A percentile compares a stretch with the other conserved stretches of the same genome.
Evolutionary conservation across 257 asterid species (phyloP).

Genomic region (Osmanthus fragrans): DNA sequence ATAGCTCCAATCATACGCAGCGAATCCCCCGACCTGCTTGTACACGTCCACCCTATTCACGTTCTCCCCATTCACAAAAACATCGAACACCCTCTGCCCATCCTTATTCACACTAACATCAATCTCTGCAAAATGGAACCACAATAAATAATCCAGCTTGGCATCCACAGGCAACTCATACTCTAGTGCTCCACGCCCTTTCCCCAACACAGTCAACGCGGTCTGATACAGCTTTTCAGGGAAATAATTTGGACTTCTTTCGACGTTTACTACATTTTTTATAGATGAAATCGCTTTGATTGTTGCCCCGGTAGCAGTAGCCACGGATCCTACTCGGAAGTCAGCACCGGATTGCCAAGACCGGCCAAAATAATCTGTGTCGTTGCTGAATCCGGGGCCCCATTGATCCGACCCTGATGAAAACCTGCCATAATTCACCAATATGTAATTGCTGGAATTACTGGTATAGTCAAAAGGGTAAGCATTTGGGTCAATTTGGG

Average conservation of each 20-base stretch:
- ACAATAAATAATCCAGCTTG: conserved; percentile 77
- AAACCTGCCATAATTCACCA: conserved; percentile 84
- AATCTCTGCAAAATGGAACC: conserved; percentile 94
- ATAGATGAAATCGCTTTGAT: conserved; percentile 68
- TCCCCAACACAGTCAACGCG: conserved; percentile 52
- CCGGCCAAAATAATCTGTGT: conserved; percentile 75
- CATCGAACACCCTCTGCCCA: conserved; percentile 90
- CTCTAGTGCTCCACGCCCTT: conserved; percentile 60
- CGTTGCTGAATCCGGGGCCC: conserved; percentile 94
- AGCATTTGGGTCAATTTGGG: conserved; percentile 51
- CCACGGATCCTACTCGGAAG: conserved; percentile 31
- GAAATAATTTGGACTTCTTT: conserved; percentile 67
- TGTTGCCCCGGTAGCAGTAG: conserved; percentile 35
- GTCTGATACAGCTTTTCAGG: conserved; percentile 78
- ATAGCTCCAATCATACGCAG: conserved; percentile 74
- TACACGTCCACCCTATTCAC: conserved; percentile 77
- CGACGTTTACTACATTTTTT: conserved; percentile 44
- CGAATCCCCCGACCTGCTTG: conserved; percentile 75
- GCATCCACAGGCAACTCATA: conserved; percentile 77
- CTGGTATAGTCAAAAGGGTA: conserved; percentile 38
- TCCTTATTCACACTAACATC: conserved; percentile 72
- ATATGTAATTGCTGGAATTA: conserved; percentile 41
- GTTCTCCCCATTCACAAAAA: conserved; percentile 66
- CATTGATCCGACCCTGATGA: conserved; percentile 85
- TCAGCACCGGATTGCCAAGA: conserved; percentile 75